These are phyloP conservation scores for Bruguiera hainesii DNA, from an alignment of 441 rosid species.

Conservation along the genomic window DNA sequence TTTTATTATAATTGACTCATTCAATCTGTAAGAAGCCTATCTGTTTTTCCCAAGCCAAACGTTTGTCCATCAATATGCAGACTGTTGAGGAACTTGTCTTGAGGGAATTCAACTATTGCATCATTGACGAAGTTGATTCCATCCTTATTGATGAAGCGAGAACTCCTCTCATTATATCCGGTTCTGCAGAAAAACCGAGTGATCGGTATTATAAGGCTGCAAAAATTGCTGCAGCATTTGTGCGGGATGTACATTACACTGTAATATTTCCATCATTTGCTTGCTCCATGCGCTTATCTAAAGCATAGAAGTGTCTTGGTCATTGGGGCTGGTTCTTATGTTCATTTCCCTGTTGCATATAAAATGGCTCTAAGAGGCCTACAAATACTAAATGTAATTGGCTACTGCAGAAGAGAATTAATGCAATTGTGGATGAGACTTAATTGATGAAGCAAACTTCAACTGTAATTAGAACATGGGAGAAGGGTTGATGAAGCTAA, in stretches of 20 bases:
- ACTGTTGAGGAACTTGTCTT: constrained; percentile 92
- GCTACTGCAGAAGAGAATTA: no score
- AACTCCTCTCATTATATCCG: constrained; percentile 94
- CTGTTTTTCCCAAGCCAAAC: constrained; percentile 32
- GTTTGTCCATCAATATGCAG: constrained; percentile 45
- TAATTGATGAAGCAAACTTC: no score
- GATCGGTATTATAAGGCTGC: constrained; percentile 93
- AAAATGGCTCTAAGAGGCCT: no score
- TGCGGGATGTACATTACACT: constrained; percentile 90
- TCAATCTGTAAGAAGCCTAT: constrained; percentile 7
- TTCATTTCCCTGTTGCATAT: no score
- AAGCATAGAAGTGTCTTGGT: background rate
- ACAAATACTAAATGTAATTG: no score
- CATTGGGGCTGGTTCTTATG: no score
- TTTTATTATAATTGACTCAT: constrained; percentile 9
- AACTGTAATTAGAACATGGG: no score
- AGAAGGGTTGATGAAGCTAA: no score
- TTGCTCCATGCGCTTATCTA: background rate
- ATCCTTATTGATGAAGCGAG: constrained; percentile 99
- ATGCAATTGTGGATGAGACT: no score
- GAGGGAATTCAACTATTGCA: constrained; percentile 84
- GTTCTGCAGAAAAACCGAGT: constrained; percentile 96
- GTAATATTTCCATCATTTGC: constrained; percentile 35
- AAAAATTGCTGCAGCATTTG: constrained; percentile 83
- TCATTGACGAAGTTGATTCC: constrained; percentile 97